These are phyloP conservation scores for Viola odorata DNA, from an alignment of 345 rosid genomes.

Conservation along the genomic window DNA sequence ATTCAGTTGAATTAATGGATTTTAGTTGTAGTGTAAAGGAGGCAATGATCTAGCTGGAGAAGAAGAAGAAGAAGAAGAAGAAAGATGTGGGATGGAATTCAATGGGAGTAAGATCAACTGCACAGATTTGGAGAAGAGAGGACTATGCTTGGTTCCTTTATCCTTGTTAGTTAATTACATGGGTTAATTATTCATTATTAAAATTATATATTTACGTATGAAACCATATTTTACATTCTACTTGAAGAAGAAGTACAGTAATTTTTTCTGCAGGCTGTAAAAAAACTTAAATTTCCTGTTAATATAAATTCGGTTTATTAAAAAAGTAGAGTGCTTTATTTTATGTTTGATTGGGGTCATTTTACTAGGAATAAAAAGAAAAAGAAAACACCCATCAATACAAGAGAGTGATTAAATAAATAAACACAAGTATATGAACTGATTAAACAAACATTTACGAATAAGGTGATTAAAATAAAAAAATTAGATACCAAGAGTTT, in stretches of 20 bases:
- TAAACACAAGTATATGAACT: no score
- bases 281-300: no score
- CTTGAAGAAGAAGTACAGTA: neutral
- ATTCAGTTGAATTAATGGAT: neutral
- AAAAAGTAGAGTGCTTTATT: no score
- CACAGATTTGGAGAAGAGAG: constrained; percentile 60
- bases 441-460: no score
- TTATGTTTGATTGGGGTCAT: no score
- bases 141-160: constrained; percentile 68
- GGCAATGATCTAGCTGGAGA: constrained; percentile 17
- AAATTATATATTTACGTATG: neutral
- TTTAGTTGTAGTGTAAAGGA: constrained; percentile 28
- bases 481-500: no score
- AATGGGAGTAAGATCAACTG: constrained; percentile 21
- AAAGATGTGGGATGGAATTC: constrained; percentile 21
- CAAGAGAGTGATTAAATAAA: no score
- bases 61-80: constrained; percentile 18
- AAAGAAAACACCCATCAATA: no score
- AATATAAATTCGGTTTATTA: no score
- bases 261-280: constrained; percentile 6
- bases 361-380: no score
- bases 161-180: constrained; percentile 63
- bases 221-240: neutral
- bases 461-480: no score
- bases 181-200: constrained; percentile 27